Evolutionary conservation across 1,139 yeast species (phyloP), one percentile per base, ranked within the genome.

Genomic region (Groenewaldozyma auringiensis): DNA sequence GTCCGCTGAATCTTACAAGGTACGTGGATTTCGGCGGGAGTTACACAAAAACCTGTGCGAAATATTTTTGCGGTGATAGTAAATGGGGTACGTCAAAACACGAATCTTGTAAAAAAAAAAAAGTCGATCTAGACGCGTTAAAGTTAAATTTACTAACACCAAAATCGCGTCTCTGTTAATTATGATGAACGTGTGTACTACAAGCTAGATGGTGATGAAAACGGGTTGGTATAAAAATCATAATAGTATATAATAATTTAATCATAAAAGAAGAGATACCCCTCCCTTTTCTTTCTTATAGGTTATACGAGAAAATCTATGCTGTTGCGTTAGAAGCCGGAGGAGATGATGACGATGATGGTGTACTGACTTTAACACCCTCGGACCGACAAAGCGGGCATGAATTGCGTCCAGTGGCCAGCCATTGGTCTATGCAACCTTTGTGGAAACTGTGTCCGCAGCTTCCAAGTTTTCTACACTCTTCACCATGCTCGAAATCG

Each of bases 351-450:
- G 6, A 6, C 11, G 29, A 8, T 11, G 29, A 6, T 11, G 6
- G 9, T 25, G 29, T 25, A 6, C 9, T 11, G 6, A 25, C 29
- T 36, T 52, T 49, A 13, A 71, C 72, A 14, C 76, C 78, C 47
- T 66, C 66, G 2, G 69, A 64, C 27, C 82, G 65, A 53, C 83
- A 78, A 42, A 77, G 59, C 2, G 83, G 83, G 57, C 83, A 78
- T 13, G 72, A 70, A 54, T 78, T 78, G 49, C 76, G 70, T 21
- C 79, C 76, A 14, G 70, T 70, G 22, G 69, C 55, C 9, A 78
- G 64, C 83, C 83, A 78, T 49, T 71, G 70, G 53, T 78, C 83
- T 43, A 78, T 70, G 55, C 83, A 78, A 2, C 64, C 70, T 39
- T 60, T 60, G 59, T 78, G 83, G 60, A 75, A 78, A 27, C 63